Base-by-base conservation (phyloP, 768 basidiomycete genomes). In the Leccinellum albellum region DNA sequence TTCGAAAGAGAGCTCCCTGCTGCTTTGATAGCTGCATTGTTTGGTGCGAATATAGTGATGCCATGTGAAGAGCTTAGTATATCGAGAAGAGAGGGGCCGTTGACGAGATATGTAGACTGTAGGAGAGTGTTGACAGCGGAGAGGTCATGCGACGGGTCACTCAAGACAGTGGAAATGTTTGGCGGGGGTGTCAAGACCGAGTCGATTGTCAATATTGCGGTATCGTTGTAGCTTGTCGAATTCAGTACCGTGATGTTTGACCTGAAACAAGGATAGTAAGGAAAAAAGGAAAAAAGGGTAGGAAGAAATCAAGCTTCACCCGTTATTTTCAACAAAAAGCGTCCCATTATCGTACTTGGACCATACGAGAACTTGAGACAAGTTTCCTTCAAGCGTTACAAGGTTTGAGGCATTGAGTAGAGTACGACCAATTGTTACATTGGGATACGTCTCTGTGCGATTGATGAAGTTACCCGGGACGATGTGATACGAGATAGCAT, bases 31-130 rank as follows among this genome's bases (percentile, higher is more conserved):
- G 82, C 87, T 6, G 70, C 68, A 61, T 86, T 76, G 56, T 72
- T 78, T 8, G 89, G 89, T 4, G 84, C 81, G 64, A 91, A 89
- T 40, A 89, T 60, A 1, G 89, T 91, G 58, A 86, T 76, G 3
- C 88, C 89, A 24, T 59, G 68, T 1, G 78, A 69, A 1, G 69
- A 63, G 32, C 65, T 26, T 82, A 70, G 51, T 68, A 46, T 53
- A 53, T 72, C 53, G 23, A 72, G 58, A 56, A 68, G 3, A 20
- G 68, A 44, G 45, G 50, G 58, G 14, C 77, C 69, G 15, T 64
- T 58, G 28, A 53, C 21, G 26, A 77, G 56, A 7, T 66, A 21
- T n/a, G 62, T 58, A 14, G 64, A 58, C 17, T 53, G 21, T 3
- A 68, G 55, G 3, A 68, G 5, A 3, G 49, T 6, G 7, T 52